Base-by-base conservation (phyloP, 2,329 filamentous ascomycete species). In the Polychaeton citri region DNA sequence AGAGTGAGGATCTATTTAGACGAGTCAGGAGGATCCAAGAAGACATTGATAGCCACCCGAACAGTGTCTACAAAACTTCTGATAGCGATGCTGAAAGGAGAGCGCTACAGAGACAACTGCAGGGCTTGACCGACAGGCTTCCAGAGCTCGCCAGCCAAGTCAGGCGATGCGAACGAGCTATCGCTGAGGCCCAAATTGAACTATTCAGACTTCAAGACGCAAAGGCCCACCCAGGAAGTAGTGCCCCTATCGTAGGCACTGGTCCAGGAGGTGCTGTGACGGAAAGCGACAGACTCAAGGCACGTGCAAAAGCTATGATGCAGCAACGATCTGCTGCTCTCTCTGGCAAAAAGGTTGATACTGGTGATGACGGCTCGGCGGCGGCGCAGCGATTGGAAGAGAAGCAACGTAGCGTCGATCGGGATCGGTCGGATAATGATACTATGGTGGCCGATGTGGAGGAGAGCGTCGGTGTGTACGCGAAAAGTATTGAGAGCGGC, bases 251-350 rank as follows among this genome's bases (percentile, higher is more conserved):
- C 43, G 75, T 96, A 40, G 90, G 90, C 32, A 96, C 88, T 42
- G 90, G 90, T 7, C 88, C 87, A 39, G 88, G 88, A 30, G 90
- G 90, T 35, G 64, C 76, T 31, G 76, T 98, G 30, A 98, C 90
- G 0, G 90, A 98, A 60, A 81, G 85, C 3, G 90, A 98, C 61
- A 77, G 88, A 36, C 74, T 96, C 46, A 96, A 95, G 65, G 90
- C 90, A 21, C 77, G 87, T 47, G 88, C 90, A 20, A 93, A 87
- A 63, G 88, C 88, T 26, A 93, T 95, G 77, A 98, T 98, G 90
- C 88, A 96, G 63, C 87, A 94, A 52, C 81, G 90, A 40, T 87
- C 90, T 47, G 90, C 90, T 38, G 88, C 90, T 13, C 65, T 98
- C 43, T 85, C 86, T 16, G 90, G 90, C 38, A 85, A 80, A 59